Evolutionary conservation across 495 filamentous ascomycete genomes (phyloP), one percentile per base, ranked within the genome.

Genomic region (Cryomyces antarcticus): DNA sequence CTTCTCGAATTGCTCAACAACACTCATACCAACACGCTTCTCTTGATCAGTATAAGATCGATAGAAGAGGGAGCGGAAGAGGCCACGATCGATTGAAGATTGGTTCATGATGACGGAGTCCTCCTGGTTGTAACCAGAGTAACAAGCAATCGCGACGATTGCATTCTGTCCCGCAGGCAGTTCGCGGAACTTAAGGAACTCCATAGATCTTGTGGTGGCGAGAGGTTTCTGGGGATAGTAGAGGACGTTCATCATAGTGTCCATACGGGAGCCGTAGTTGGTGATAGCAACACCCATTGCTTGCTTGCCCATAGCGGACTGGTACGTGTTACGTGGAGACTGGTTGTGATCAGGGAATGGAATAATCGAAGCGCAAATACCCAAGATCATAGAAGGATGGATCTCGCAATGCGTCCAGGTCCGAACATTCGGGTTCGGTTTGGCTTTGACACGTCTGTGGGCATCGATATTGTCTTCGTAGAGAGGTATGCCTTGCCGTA

Each of bases 31-130:
- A 30, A 96, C 77, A 41, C 78, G 76, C 67, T 96, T 95, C 63
- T 99, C 89, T 45, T 81, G 80, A 53, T 96, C 89, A 29, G 81
- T 86, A 58, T 99, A 96, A 17, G 87, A 82, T 45, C 92, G 80
- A 69, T 93, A 96, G 69, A 96, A 99, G 12, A 99, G 75, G 27
- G 82, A 92, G 56, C 89, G 77, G 80, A 96, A 96, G 7, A 99
- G 67, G 31, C 89, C 89, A 46, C 89, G 80, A 53, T 99, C 89
- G 52, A 96, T 96, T 51, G 83, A 89, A 64, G 83, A 92, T 61
- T 99, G 92, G 62, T 95, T 99, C 92, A 99, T 95, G 51, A 99
- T 92, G 41, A 99, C 89, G 24, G 89, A 96, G 73, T 99, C 89
- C 82, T 99, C 89, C 60, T 96, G 92, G 58, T 99, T 96, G 70